Base-by-base conservation (phyloP, 345 rosid genomes). In the Eucalyptus marginata region DNA sequence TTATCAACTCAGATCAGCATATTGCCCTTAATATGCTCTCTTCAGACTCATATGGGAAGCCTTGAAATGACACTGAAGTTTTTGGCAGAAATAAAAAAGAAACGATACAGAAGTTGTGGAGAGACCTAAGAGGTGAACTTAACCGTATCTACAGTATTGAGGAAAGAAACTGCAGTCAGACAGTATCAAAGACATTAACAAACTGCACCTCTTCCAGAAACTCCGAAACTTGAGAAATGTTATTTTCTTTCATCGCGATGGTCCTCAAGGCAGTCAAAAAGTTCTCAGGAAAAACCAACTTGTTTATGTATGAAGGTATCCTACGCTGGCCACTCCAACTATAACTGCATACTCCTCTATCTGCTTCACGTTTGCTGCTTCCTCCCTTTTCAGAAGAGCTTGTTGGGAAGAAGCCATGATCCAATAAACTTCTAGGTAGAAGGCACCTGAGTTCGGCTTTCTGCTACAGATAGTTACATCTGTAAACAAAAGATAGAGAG, bases 271-370 rank as follows among this genome's bases (percentile, higher is more conserved):
- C 94, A 91, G 96, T 91, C 90, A 97, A 92, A 87, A 97, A 94
- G n/a, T 93, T 95, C 88, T 95, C 99, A 29, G 98, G 97, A 90
- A 97, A 96, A 81, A 97, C 95, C 90, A 97, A 93, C 91, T 96
- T 95, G 90, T 93, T 92, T 89, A 90, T n/a, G 88, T 97, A 97
- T 15, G 96, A 92, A 76, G 99, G 99, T 13, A 46, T 93, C 91
- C 85, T 93, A 86, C 99, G 99, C 89, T 94, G 93, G 89, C 99
- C 99, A 90, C 98, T 95, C 98, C 99, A 97, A 93, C 99, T 97
- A 90, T 94, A 96, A 93, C 92, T 93, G 92, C 91, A 91, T 89
- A 89, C 87, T 81, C 43, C 87, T 81, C 43, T 17, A 43, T 88
- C 92, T 51, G 43, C 90, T 86, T 89, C 91, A 47, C 31, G 14